Conservation (phyloP, 805 yeast genomes). For the Blastobotrys muscicola region DNA sequence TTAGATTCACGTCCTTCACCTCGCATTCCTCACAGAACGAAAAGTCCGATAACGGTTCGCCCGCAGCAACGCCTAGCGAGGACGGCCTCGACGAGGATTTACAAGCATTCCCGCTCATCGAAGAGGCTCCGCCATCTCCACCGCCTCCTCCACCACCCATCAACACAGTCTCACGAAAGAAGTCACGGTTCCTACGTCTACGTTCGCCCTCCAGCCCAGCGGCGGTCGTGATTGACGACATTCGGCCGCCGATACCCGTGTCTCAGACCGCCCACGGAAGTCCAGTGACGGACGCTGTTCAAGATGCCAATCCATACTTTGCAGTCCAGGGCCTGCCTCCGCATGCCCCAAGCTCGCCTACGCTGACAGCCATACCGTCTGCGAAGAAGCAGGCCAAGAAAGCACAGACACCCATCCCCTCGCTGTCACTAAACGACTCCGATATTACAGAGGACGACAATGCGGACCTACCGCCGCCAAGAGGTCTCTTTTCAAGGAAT, state of each 20-base stretch:
- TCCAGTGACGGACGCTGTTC: slow-evolving; percentile 9
- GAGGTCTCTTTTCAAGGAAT: slow-evolving; percentile 19
- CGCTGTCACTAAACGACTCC: neutral
- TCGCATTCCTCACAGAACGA: slow-evolving; percentile 2
- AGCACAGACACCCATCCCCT: no score
- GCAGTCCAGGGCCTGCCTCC: slow-evolving; percentile 53
- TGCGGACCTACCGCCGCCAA: slow-evolving; percentile 19
- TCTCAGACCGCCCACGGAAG: slow-evolving; percentile 24
- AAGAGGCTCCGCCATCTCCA: slow-evolving; percentile 5
- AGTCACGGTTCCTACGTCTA: slow-evolving; percentile 15
- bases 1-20: slow-evolving; percentile 21
- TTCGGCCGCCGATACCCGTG: slow-evolving; percentile 3
- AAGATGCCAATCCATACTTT: slow-evolving; percentile 40
- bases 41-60: slow-evolving; percentile 1
- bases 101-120: slow-evolving; percentile 5
- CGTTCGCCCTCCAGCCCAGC: slow-evolving; percentile 17
- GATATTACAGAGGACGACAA: slow-evolving; percentile 8
- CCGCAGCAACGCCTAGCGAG: slow-evolving; percentile 4
- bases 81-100: slow-evolving; percentile 6
- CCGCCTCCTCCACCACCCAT: neutral
- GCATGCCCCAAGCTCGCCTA: slow-evolving; percentile 28
- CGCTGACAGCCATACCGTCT: neutral
- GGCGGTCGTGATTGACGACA: slow-evolving; percentile 8
- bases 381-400: no score
- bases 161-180: slow-evolving; percentile 4